Base-by-base conservation (phyloP, 2,329 filamentous ascomycete genomes). In the Penicillium sp. region DNA sequence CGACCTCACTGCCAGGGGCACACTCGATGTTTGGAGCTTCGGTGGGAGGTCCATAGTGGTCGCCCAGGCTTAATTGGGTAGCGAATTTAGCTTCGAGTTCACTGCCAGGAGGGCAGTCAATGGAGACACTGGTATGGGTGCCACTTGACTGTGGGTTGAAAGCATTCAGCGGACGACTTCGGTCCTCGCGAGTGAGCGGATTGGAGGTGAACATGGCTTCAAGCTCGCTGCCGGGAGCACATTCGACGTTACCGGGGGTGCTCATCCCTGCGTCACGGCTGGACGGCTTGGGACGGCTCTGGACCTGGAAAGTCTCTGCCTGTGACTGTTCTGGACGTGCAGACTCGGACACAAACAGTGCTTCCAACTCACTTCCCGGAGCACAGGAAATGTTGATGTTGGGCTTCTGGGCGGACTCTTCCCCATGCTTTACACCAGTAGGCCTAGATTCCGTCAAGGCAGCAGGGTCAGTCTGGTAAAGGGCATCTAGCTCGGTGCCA, bases 1-100 rank as follows among this genome's bases (percentile, higher is more conserved):
- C 55, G 5, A 60, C 21, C 18, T 63, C 62, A 34, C 46, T 60
- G 2, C 55, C 59, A 13, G 62, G 56, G 6, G 60, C n/a, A 29
- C 55, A 61, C n/a, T 61, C 48, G 9, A 62, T 31, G 6, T 29
- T 29, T 11, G 16, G 14, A 4, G 48, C 26, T 29, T 18, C 19
- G 3, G 53, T 45, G 4, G 53, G 46, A n/a, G 45, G 14, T 2
- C 6, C 26, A 16, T 45, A 45, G 24, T 31, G 42, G 7, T 45
- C 13, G 8, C 26, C 28, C n/a, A 45, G 28, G 18, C 28, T 45
- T 2, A 37, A 10, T 16, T 46, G 24, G 11, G 54, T 37, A 29
- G 56, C 36, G 26, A 56, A 49, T 11, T 55, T 51, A 16, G 52
- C 50, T 14, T 61, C 52, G 2, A 59, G 19, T 19, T 59, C 60